Conservation (phyloP, 345 rosid species). For the Ailanthus altissimus region DNA sequence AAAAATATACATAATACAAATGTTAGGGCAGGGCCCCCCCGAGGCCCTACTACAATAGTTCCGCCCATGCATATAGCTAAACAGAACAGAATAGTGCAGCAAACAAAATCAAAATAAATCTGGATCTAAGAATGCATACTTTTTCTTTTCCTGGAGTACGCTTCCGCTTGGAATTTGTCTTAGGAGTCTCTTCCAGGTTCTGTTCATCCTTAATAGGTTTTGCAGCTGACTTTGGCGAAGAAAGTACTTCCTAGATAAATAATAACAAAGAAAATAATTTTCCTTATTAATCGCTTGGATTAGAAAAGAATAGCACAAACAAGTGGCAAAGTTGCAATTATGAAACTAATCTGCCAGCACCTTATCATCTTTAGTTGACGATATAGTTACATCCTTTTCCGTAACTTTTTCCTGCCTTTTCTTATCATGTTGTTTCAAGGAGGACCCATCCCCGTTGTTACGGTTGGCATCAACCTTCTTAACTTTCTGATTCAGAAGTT, state of each 20-base stretch:
- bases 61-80: not conserved
- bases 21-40: no score
- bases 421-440: constrained; percentile 53
- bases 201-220: constrained; percentile 51
- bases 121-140: constrained; percentile 35
- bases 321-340: constrained; percentile 12
- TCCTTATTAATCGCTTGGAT: not conserved
- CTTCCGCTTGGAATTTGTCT: constrained; percentile 61
- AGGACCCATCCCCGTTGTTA: constrained; percentile 48
- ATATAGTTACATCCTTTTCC: constrained; percentile 45
- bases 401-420: constrained; percentile 50
- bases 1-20: no score
- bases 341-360: constrained; percentile 30
- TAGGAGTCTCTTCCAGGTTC: constrained; percentile 56
- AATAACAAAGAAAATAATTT: not conserved
- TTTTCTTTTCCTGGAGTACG: constrained; percentile 55
- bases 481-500: constrained; percentile 42
- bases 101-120: not conserved
- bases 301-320: constrained; percentile 6
- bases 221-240: constrained; percentile 54
- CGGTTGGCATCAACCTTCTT: constrained; percentile 54
- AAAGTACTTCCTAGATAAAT: constrained; percentile 45
- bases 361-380: constrained; percentile 51
- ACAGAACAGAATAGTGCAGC: not conserved
- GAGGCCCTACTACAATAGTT: no score